Conservation (phyloP, 2,329 filamentous ascomycete genomes). For the Ophiostoma montium region DNA sequence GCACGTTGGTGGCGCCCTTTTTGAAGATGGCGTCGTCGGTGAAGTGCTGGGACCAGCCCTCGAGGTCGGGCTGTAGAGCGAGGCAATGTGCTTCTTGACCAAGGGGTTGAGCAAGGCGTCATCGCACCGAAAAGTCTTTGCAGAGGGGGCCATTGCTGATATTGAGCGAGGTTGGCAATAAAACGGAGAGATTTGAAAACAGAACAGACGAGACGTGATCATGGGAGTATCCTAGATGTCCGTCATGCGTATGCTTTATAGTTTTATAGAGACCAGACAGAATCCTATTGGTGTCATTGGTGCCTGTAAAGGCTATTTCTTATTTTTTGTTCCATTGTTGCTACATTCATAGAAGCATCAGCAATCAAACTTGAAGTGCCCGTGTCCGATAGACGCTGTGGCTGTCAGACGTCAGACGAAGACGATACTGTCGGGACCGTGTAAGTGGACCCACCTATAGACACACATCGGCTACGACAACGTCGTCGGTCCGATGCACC, state of each 20-base stretch:
- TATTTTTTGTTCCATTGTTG: no score
- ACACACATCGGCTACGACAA: neutral
- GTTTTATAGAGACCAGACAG: no score
- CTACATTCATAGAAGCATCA: no score
- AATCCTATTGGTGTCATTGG: no score
- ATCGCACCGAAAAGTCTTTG: constrained; percentile 9
- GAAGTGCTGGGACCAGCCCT: constrained; percentile 7
- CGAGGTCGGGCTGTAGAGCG: constrained; percentile 6
- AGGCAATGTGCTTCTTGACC: constrained; percentile 10
- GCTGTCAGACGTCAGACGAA: no score
- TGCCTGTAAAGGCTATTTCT: no score
- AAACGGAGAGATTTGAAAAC: neutral
- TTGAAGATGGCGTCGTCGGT: constrained; percentile 10
- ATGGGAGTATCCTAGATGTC: no score
- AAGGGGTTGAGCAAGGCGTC: constrained; percentile 7
- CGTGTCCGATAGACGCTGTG: no score
- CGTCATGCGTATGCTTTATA: no score
- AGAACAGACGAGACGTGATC: neutral
- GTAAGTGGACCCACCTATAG: neutral
- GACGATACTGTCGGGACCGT: neutral
- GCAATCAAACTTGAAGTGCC: no score
- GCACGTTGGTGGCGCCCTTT: constrained; percentile 10
- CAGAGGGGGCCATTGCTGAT: constrained; percentile 3
- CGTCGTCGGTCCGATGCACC: neutral
- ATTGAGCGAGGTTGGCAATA: neutral